Base-by-base conservation (phyloP, 805 yeast species). In the Suhomyces kilbournensis region DNA sequence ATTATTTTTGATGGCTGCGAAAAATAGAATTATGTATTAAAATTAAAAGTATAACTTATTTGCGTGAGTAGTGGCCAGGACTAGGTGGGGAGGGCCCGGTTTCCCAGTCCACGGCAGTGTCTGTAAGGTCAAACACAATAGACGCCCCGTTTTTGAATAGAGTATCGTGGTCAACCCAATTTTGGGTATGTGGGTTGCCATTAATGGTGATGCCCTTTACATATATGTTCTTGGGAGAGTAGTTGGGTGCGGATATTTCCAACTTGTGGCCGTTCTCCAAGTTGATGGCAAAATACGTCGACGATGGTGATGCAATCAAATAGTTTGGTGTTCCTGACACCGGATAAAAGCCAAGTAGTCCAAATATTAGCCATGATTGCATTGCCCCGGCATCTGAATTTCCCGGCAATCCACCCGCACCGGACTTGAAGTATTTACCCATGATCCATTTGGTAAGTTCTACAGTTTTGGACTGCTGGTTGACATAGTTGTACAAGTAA, bases 361-460 rank as follows among this genome's bases (percentile, higher is more conserved):
- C 68, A 59, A 69, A 70, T 48, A 69, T 63, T 14, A 68, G 48
- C 72, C 73, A 71, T 3, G 69, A 61, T 50, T 69, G 74, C 72
- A 71, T 70, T 10, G 76, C 71, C 6, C 75, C 75, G 9, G 69
- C 71, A 52, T 70, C 75, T 1, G 74, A 67, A 50, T 70, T 70
- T 1, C 74, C 74, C 5, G 76, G 74, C 22, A 71, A 52, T 9
- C 69, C 72, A n/a, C 44, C 46, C 3, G 58, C 40, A 3, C 74
- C 74, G 0, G 57, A 40, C 20, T 54, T 48, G 51, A 67, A 70
- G 43, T 61, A 60, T 17, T 52, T 61, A 44, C 63, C 57, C 34
- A 70, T 56, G 15, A 71, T 51, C 47, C 60, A 70, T 28, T 70
- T 55, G 20, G 69, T 54, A 7, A 67, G 59, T 49, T 64, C 74